A percentile compares a stretch with the other conserved stretches of the same genome.
Conservation (phyloP, 2,329 filamentous ascomycete species). For the Ophiostoma fasciatum region DNA sequence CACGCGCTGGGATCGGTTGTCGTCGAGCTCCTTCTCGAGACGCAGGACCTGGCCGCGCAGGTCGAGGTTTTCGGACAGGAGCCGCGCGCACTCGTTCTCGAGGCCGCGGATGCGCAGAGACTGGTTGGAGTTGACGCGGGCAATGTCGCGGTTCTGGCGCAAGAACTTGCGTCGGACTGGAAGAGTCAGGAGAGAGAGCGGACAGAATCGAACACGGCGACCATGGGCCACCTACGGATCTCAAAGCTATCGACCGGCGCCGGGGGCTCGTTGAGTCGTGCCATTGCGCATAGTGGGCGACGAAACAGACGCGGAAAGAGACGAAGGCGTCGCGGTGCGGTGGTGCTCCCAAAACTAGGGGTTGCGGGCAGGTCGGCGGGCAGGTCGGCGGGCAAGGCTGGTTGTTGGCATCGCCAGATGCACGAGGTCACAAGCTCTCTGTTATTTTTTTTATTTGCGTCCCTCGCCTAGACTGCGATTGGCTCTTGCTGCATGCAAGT, state of each 20-base stretch:
- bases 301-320: not conserved
- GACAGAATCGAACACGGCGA: not conserved
- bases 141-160: slow-evolving; percentile 73
- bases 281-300: slow-evolving; percentile 42
- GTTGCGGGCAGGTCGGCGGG: too few relatives aligned
- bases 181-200: not conserved
- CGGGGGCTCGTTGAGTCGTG: slow-evolving; percentile 63
- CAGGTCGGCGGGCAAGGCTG: too few relatives aligned
- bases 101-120: slow-evolving; percentile 62
- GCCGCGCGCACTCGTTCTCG: slow-evolving; percentile 58
- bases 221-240: slow-evolving; percentile 40
- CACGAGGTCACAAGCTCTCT: too few relatives aligned
- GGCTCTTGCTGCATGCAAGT: slow-evolving; percentile 5
- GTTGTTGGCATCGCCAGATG: too few relatives aligned
- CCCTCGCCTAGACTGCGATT: too few relatives aligned
- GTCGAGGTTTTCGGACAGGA: slow-evolving; percentile 66
- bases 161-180: slow-evolving; percentile 66
- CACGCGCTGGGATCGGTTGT: slow-evolving; percentile 41
- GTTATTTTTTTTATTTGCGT: too few relatives aligned
- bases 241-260: slow-evolving; percentile 56
- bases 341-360: too few relatives aligned
- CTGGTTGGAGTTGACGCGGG: slow-evolving; percentile 62
- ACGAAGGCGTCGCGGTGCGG: too few relatives aligned
- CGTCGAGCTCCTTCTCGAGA: slow-evolving; percentile 51
- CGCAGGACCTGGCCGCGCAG: slow-evolving; percentile 56